phyloP scores from a whole-genome alignment of 768 basidiomycete species.

The Kwoniella sp. region DNA sequence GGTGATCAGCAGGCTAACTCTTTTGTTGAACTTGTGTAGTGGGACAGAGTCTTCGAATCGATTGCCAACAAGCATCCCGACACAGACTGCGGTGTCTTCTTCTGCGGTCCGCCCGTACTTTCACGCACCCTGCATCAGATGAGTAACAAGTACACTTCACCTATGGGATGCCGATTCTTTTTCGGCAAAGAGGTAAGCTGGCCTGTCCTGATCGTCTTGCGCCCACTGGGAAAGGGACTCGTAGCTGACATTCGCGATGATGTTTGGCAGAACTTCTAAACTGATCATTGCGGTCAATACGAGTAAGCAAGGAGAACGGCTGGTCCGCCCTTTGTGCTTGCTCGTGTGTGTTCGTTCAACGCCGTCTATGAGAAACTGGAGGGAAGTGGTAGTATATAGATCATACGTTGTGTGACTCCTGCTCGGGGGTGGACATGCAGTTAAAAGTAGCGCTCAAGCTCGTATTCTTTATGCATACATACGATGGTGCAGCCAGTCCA shows the following conservation, averaged over 20 bases:
- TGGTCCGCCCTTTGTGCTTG: too few species aligned
- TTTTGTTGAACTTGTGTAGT: slow-evolving; percentile 29
- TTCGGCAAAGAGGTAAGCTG: slow-evolving; percentile 70
- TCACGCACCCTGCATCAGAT: slow-evolving; percentile 72
- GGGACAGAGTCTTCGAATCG: slow-evolving; percentile 58
- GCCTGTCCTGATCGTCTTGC: background rate
- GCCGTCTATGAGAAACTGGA: too few species aligned
- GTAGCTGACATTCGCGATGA: background rate
- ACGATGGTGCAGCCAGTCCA: too few species aligned
- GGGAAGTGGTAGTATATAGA: too few species aligned
- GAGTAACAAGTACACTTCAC: slow-evolving; percentile 81
- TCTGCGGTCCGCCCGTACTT: slow-evolving; percentile 78
- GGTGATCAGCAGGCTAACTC: too few species aligned
- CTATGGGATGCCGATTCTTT: slow-evolving; percentile 76
- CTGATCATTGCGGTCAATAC: too few species aligned
- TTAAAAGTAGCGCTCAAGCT: too few species aligned
- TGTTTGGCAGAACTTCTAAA: slow-evolving; percentile 3
- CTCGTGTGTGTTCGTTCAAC: too few species aligned
- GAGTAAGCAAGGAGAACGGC: too few species aligned
- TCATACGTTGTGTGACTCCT: too few species aligned
- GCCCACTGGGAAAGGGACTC: background rate
- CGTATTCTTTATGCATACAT: too few species aligned
- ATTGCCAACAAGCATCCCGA: slow-evolving; percentile 80
- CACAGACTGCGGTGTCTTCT: slow-evolving; percentile 87
- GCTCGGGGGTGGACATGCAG: too few species aligned